phyloP scores from a whole-genome alignment of 1,139 yeast genomes.

The Candida tetrigidarum region DNA sequence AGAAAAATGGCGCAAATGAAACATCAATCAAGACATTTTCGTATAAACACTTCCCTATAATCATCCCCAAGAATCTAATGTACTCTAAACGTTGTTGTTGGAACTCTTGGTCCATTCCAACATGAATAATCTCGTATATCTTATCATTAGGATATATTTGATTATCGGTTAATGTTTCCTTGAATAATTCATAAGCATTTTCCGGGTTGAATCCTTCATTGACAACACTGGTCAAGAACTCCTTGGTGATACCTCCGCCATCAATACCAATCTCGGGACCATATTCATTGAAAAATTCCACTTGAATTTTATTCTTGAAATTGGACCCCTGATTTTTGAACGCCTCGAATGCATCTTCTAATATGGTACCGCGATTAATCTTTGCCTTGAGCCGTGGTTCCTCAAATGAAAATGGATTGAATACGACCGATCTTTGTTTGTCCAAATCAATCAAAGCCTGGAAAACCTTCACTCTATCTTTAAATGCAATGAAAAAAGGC shows the following conservation, averaged over 20 bases:
- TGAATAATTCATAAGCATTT: constrained; percentile 43
- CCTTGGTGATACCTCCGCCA: constrained; percentile 97
- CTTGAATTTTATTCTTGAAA: constrained; percentile 64
- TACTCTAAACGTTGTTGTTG: constrained; percentile 41
- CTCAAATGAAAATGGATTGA: constrained; percentile 19
- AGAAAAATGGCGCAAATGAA: constrained; percentile 84
- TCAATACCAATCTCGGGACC: constrained; percentile 87
- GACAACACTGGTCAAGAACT: constrained; percentile 76
- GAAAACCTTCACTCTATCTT: constrained; percentile 72
- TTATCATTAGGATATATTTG: constrained; percentile 79
- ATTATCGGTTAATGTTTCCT: constrained; percentile 50
- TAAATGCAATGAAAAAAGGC: constrained; percentile 83
- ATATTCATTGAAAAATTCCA: constrained; percentile 70
- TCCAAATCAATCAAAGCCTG: constrained; percentile 66
- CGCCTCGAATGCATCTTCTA: constrained; percentile 74
- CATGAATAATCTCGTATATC: constrained; percentile 38
- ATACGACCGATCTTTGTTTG: constrained; percentile 27
- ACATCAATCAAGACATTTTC: constrained; percentile 83
- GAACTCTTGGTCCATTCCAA: constrained; percentile 29
- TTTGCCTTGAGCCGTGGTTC: constrained; percentile 43
- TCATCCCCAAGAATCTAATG: constrained; percentile 71
- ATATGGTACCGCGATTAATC: constrained; percentile 67
- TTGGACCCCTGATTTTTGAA: constrained; percentile 47
- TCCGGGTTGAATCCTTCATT: constrained; percentile 63
- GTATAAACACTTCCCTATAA: constrained; percentile 90